phyloP scores from a whole-genome alignment of 2,329 filamentous ascomycete genomes.

The Fusarium sp. region DNA sequence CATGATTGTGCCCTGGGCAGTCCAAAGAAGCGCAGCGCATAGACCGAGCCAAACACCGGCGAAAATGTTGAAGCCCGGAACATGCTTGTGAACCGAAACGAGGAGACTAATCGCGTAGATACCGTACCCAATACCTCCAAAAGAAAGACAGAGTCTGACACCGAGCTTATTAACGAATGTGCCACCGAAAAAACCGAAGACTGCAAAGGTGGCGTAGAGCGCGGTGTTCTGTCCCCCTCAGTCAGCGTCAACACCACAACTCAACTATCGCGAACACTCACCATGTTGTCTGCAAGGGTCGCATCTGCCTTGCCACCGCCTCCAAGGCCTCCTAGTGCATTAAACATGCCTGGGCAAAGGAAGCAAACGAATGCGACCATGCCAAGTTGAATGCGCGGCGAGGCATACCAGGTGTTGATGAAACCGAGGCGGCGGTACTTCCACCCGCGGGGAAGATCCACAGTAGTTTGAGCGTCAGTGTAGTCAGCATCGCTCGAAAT shows the following conservation, averaged over 20 bases:
- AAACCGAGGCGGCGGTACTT: slow-evolving; percentile 40
- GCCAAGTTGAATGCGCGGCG: slow-evolving; percentile 76
- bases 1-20: slow-evolving; percentile 86
- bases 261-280: slow-evolving; percentile 18
- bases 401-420: slow-evolving; percentile 73
- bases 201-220: slow-evolving; percentile 76
- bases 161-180: slow-evolving; percentile 83
- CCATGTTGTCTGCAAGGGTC: slow-evolving; percentile 57
- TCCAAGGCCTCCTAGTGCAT: slow-evolving; percentile 73
- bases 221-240: slow-evolving; percentile 61
- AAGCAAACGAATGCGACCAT: slow-evolving; percentile 71
- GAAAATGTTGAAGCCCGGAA: slow-evolving; percentile 65
- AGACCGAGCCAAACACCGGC: slow-evolving; percentile 81
- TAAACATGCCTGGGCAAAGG: slow-evolving; percentile 79
- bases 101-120: slow-evolving; percentile 77
- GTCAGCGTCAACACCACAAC: neutral
- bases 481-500: slow-evolving; percentile 28
- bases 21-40: slow-evolving; percentile 85
- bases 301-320: slow-evolving; percentile 66
- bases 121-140: slow-evolving; percentile 81
- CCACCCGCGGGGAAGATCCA: slow-evolving; percentile 40
- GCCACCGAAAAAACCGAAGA: slow-evolving; percentile 76
- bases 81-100: slow-evolving; percentile 73
- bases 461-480: slow-evolving; percentile 8
- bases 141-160: slow-evolving; percentile 72